Base-by-base conservation (phyloP, 1,139 yeast genomes). In the Eremothecium gossypii region DNA sequence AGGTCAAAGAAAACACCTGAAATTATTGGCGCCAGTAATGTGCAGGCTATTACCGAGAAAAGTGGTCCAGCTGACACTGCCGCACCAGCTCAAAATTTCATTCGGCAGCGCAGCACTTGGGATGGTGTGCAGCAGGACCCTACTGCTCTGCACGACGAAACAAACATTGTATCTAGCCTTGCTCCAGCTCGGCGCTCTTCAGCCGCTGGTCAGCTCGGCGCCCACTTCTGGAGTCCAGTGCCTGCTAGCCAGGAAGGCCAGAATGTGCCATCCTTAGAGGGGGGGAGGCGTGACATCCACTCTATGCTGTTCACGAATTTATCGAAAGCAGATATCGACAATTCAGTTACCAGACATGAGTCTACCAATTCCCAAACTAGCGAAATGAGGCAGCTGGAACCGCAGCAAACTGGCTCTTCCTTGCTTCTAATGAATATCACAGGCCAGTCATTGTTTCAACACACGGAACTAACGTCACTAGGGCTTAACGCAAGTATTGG, bases 401-500 rank as follows among this genome's bases (percentile, higher is more conserved):
- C 69, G 26, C 70, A 66, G 49, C 45, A 47, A 6, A 66, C 70
- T 5, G 70, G 70, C 10, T 58, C 68, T 6, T 61, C 67, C 4
- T 39, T 45, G 10, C 33, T 51, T 14, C 28, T 54, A 9, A 39
- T 52, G 6, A 13, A 30, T n/a, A 26, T 44, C 26, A 42, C 46
- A 10, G 58, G 58, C 3, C 58, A 58, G 38, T 52, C 59, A 14
- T 52, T 64, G 34, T 73, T 74, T 58, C 74, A 72, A 53, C 93
- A 76, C 54, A 74, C 77, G 10, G 55, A 48, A n/a, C 40, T 34
- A 12, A 68, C 71, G 2, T 60, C 68, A n/a, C 68, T 71, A 11
- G 95, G 93, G 1, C 68, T 86, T 53, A 81, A 81, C 55, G 77
- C 86, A 1, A 80, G 93, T 31, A 66, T 85, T 48, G 89, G 89